Base-by-base conservation (phyloP, 73 alveolate genomes). In the Stentor coeruleus region DNA sequence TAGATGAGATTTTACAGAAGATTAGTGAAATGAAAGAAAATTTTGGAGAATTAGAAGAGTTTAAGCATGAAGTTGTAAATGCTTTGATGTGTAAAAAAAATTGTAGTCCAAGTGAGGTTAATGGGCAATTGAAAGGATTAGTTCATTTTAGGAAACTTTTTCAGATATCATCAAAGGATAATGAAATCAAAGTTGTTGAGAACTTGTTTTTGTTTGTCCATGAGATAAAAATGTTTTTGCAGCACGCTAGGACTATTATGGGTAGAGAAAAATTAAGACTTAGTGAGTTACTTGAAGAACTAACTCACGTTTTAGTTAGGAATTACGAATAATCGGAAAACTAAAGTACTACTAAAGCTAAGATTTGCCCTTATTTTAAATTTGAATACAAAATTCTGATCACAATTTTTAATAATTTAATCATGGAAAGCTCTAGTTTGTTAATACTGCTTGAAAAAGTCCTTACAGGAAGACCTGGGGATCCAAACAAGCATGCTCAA, bases 401-500 rank as follows among this genome's bases (percentile, higher is more conserved):
- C n/a, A n/a, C n/a, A n/a, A n/a, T n/a, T n/a, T n/a, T n/a, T n/a
- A n/a, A n/a, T n/a, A n/a, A n/a, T n/a, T n/a, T n/a, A n/a, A n/a
- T n/a, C n/a, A 66, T 66, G 79, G 79, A 66, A 66, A 31, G 37
- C n/a, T 31, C n/a, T 14, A 66, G 79, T 11, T 31, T 66, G 11
- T 31, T 66, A 20, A 31, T 20, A 15, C 33, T 66, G 39, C 40
- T 66, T 33, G 79, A 66, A 31, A 66, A 66, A 40, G 37, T 66
- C 79, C 37, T 66, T 26, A 28, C 79, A 26, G 79, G 79, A 11
- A 37, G 40, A 15, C 79, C 79, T 66, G 79, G 37, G n/a, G 79
- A 66, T 20, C 42, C 79, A 28, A 37, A 66, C 11, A 49, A 49
- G 20, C 66, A 49, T 49, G 6, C 66, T 11, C 28, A 66, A 33